Evolutionary conservation across 305 asterid species (phyloP).

Genomic region (Withania somnifera): DNA sequence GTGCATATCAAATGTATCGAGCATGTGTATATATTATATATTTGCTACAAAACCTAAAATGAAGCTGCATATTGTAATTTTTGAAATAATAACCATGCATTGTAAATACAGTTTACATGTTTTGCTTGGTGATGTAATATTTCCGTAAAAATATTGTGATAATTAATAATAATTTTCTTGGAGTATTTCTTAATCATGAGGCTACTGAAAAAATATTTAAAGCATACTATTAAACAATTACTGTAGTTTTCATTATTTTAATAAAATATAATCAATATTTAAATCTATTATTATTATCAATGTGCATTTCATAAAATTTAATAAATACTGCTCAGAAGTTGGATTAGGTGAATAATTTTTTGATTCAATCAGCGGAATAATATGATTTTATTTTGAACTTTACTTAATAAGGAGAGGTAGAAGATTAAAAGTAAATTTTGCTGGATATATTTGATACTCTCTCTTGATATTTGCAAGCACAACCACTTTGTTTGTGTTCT

Average conservation of each 20-base stretch:
- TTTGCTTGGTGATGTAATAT: neutral
- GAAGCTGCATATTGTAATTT: neutral
- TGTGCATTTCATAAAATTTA: neutral
- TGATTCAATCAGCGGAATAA: neutral
- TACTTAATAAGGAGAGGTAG: neutral
- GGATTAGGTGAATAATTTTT: conserved; percentile 1
- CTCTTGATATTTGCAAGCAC: too few relatives aligned
- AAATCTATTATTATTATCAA: neutral
- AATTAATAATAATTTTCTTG: neutral
- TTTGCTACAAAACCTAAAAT: neutral
- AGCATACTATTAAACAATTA: neutral
- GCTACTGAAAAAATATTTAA: neutral
- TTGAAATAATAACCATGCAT: neutral
- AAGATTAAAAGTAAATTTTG: too few relatives aligned
- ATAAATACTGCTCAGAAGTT: neutral
- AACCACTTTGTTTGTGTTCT: too few relatives aligned
- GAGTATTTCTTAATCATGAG: neutral
- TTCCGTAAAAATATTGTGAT: neutral
- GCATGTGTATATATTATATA: neutral
- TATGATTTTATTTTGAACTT: neutral
- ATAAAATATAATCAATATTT: too few relatives aligned
- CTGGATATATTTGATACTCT: too few relatives aligned
- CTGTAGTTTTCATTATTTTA: neutral
- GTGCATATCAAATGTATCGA: neutral
- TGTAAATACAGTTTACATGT: neutral